Evolutionary conservation across 2,329 filamentous ascomycete species (phyloP).

Genomic region (Hypoxylon sp.): DNA sequence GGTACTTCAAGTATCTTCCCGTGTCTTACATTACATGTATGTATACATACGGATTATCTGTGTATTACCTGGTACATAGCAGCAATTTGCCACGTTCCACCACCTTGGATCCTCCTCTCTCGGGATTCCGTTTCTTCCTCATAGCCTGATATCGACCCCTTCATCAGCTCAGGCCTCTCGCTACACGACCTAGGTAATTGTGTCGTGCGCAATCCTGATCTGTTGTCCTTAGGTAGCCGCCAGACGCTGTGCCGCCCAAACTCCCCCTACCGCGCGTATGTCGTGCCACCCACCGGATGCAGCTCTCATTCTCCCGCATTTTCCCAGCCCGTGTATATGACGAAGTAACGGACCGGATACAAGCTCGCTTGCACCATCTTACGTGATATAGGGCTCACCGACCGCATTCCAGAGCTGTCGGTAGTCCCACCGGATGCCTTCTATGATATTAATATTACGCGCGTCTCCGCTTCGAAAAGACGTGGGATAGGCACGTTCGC

Average conservation of each 20-base stretch:
- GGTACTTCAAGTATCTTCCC: too few relatives aligned
- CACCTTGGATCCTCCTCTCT: slow-evolving; percentile 16
- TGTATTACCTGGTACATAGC: slow-evolving; percentile 6
- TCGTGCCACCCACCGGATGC: slow-evolving; percentile 39
- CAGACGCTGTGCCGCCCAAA: slow-evolving; percentile 20
- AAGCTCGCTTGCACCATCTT: slow-evolving; percentile 11
- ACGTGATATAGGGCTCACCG: slow-evolving; percentile 9
- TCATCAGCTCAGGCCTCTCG: slow-evolving; percentile 18
- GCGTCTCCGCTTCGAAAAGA: slow-evolving; percentile 6
- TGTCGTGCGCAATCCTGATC: slow-evolving; percentile 20
- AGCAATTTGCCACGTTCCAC: slow-evolving; percentile 16
- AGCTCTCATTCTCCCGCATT: slow-evolving; percentile 35
- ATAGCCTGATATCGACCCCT: slow-evolving; percentile 37
- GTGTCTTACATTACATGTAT: too few relatives aligned
- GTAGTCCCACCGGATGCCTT: slow-evolving; percentile 12
- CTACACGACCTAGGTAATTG: slow-evolving; percentile 9
- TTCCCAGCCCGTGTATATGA: slow-evolving; percentile 28
- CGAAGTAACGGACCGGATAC: slow-evolving; percentile 24
- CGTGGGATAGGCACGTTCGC: not conserved
- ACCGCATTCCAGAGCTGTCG: slow-evolving; percentile 28
- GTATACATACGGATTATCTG: not conserved
- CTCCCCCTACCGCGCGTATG: slow-evolving; percentile 19
- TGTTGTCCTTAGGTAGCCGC: slow-evolving; percentile 1
- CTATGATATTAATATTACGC: slow-evolving; percentile 13
- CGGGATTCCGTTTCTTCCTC: slow-evolving; percentile 20